These are phyloP conservation scores for Populus ilicifolia DNA, from an alignment of 345 rosid species.

Conservation along the genomic window DNA sequence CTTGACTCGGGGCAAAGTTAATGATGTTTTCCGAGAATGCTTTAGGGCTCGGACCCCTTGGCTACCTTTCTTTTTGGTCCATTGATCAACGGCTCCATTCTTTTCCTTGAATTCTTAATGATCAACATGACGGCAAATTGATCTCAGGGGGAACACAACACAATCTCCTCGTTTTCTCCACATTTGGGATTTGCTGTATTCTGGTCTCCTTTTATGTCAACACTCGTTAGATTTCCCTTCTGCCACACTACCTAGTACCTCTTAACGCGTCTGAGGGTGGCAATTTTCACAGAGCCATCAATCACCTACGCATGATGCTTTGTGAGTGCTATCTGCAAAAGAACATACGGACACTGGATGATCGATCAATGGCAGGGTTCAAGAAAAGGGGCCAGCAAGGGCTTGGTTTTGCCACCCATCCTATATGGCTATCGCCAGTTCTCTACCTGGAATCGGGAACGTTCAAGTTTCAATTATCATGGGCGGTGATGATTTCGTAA, in stretches of 20 bases:
- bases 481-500: not conserved
- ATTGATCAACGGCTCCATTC: not conserved
- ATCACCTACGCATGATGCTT: not conserved
- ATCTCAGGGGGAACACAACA: not conserved
- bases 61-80: not conserved
- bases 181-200: not conserved
- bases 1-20: not conserved
- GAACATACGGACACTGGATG: not conserved
- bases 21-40: not conserved
- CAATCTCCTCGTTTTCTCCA: not conserved
- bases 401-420: no score
- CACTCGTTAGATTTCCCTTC: not conserved
- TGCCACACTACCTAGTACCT: not conserved
- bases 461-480: no score
- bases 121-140: not conserved
- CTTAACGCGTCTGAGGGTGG: not conserved
- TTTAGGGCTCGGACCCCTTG: not conserved
- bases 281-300: not conserved
- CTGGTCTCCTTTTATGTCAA: conserved; percentile 3
- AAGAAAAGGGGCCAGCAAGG: no score
- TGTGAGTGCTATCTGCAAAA: no score
- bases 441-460: no score
- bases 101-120: not conserved
- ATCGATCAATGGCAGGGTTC: not conserved
- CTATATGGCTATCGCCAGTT: no score